Percentiles rank a stretch among this genome's conserved stretches.
Conservation (phyloP, 1,284 basidiomycete species). For the Puccinia horiana region DNA sequence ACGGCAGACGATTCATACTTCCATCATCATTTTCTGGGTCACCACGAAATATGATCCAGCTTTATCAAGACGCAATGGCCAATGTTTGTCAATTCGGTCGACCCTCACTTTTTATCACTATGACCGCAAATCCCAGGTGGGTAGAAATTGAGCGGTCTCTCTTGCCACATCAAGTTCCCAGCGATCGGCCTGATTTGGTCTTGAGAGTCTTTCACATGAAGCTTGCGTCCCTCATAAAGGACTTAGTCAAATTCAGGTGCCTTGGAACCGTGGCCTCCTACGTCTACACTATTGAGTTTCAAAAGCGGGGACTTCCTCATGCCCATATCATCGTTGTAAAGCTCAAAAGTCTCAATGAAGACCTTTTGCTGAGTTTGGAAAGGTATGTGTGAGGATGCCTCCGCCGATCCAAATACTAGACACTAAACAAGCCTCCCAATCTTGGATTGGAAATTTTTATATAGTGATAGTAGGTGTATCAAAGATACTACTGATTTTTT, state of each 20-base stretch:
- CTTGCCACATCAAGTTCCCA: background rate
- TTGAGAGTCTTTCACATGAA: background rate
- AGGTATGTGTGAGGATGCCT: no score
- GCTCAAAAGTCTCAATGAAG: no score
- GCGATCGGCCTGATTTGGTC: background rate
- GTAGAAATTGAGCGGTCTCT: background rate
- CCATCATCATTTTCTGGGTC: slow-evolving; percentile 7
- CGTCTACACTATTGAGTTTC: slow-evolving; percentile 11
- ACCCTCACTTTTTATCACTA: slow-evolving; percentile 21
- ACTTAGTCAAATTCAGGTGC: background rate
- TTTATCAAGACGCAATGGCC: slow-evolving; percentile 33
- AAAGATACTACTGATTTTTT: no score
- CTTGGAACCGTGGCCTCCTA: background rate
- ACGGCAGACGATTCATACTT: background rate
- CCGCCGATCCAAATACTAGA: no score
- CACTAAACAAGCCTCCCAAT: no score
- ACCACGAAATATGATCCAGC: background rate
- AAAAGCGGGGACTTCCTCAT: slow-evolving; percentile 31
- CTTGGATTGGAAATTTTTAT: no score
- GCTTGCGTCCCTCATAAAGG: background rate
- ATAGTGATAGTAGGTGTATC: no score
- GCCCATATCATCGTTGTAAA: slow-evolving; percentile 23
- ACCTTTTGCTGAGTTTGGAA: no score
- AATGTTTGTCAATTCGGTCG: background rate
- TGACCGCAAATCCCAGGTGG: slow-evolving; percentile 25